Conservation (phyloP, 164 flowering plant genomes). For the Stephania japonica region DNA sequence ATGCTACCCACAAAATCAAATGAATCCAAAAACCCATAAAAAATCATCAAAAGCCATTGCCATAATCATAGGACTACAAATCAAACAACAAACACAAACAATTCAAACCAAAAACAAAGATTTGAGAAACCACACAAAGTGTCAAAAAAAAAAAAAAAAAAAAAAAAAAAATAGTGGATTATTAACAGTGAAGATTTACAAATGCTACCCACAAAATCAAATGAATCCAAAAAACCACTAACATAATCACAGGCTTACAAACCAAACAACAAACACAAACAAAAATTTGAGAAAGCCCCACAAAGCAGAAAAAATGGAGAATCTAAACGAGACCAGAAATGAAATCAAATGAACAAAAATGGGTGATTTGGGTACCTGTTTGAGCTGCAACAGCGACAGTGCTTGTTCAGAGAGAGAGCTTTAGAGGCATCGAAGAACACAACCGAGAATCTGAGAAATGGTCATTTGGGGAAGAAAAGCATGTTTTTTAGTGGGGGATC, state of each 20-base stretch:
- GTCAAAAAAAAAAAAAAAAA: too few species aligned
- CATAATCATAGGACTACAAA: not conserved
- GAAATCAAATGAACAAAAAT: not conserved
- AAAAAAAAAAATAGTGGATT: too few species aligned
- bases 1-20: not conserved
- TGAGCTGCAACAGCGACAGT: not conserved
- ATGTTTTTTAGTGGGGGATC: not conserved
- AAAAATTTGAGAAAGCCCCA: not conserved
- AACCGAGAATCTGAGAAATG: too few species aligned
- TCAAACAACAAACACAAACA: not conserved
- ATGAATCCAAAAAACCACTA: too few species aligned
- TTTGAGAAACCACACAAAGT: not conserved
- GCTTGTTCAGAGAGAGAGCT: not conserved
- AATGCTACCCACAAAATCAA: too few species aligned
- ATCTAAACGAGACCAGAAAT: not conserved
- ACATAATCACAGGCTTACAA: too few species aligned
- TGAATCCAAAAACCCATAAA: not conserved
- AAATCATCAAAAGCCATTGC: not conserved
- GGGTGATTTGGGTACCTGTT: not conserved
- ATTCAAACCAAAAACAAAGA: not conserved
- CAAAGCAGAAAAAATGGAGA: not conserved
- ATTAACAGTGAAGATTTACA: too few species aligned
- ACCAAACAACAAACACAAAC: too few species aligned
- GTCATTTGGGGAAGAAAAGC: not conserved
- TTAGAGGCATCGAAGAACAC: not conserved